Conservation (phyloP, 1,284 basidiomycete genomes). For the Xerocomus alliaceus region DNA sequence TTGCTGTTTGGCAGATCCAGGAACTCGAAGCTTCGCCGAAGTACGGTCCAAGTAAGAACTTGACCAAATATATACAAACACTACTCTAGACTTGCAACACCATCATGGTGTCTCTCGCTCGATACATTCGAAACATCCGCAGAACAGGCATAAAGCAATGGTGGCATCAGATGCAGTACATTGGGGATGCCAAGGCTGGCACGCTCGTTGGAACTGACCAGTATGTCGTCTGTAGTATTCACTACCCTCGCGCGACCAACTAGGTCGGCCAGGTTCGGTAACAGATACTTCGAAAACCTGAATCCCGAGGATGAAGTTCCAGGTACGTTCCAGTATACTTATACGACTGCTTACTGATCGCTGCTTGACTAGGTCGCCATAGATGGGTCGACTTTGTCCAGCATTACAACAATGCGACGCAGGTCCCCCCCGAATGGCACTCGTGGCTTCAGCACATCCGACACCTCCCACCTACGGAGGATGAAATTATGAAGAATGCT, state of each 20-base stretch:
- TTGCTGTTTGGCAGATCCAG: no score
- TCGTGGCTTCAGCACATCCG: slow-evolving; percentile 94
- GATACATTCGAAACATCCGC: slow-evolving; percentile 78
- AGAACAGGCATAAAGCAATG: slow-evolving; percentile 81
- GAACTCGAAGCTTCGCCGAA: no score
- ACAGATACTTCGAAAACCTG: slow-evolving; percentile 90
- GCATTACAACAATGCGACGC: slow-evolving; percentile 88
- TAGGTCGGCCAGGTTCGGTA: slow-evolving; percentile 71
- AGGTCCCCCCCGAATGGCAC: slow-evolving; percentile 94
- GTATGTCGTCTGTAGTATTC: slow-evolving; percentile 50
- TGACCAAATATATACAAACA: slow-evolving; percentile 38
- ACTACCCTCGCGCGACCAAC: slow-evolving; percentile 4
- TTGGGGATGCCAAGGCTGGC: slow-evolving; percentile 90
- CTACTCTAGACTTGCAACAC: not conserved
- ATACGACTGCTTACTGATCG: not conserved
- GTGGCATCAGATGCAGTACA: slow-evolving; percentile 87
- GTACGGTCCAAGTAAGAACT: not conserved
- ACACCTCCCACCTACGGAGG: slow-evolving; percentile 77
- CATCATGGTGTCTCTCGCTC: slow-evolving; percentile 72
- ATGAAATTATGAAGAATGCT: slow-evolving; percentile 70
- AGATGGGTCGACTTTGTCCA: slow-evolving; percentile 93
- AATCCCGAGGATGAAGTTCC: slow-evolving; percentile 86
- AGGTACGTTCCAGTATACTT: slow-evolving; percentile 53
- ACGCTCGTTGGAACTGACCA: slow-evolving; percentile 81
- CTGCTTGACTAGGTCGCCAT: slow-evolving; percentile 72